A percentile compares a stretch with the other conserved stretches of the same genome.
Evolutionary conservation across 768 basidiomycete genomes (phyloP).

Genomic region (Podaxis mareebaensis): DNA sequence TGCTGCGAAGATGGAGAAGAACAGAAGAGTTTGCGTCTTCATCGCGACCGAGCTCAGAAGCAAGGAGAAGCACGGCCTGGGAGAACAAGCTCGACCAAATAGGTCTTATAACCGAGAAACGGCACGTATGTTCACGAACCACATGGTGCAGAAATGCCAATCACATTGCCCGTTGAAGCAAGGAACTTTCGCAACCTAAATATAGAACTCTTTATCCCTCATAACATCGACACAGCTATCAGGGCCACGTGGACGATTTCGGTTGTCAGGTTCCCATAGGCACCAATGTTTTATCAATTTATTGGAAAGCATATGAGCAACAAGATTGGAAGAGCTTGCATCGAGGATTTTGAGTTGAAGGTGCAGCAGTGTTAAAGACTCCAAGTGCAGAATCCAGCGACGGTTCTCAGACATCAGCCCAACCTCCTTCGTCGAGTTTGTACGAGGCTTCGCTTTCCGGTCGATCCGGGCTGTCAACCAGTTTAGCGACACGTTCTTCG

Average conservation of each 20-base stretch:
- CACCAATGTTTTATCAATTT: background rate
- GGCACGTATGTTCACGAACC: background rate
- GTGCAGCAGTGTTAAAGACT: background rate
- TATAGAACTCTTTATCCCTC: background rate
- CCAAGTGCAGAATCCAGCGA: background rate
- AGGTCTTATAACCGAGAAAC: background rate
- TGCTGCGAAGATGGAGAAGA: background rate
- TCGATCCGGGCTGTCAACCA: slow-evolving; percentile 86
- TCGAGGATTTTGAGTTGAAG: background rate
- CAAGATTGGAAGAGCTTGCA: background rate
- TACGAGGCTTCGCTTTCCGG: slow-evolving; percentile 92
- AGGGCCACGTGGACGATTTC: background rate
- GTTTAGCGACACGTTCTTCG: slow-evolving; percentile 87
- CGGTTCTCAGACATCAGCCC: slow-evolving; percentile 67
- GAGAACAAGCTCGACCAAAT: background rate
- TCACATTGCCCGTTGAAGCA: background rate
- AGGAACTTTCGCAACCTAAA: slow-evolving; percentile 1
- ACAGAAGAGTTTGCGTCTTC: background rate
- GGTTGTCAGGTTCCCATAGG: background rate
- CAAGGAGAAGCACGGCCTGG: background rate
- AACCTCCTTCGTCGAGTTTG: slow-evolving; percentile 88
- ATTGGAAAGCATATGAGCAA: background rate
- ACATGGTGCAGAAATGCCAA: background rate
- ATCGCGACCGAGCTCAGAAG: background rate
- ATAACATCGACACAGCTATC: background rate